Evolutionary conservation across 371 early-diverging fungal species (phyloP).

Genomic region (Mucor plumbeus): DNA sequence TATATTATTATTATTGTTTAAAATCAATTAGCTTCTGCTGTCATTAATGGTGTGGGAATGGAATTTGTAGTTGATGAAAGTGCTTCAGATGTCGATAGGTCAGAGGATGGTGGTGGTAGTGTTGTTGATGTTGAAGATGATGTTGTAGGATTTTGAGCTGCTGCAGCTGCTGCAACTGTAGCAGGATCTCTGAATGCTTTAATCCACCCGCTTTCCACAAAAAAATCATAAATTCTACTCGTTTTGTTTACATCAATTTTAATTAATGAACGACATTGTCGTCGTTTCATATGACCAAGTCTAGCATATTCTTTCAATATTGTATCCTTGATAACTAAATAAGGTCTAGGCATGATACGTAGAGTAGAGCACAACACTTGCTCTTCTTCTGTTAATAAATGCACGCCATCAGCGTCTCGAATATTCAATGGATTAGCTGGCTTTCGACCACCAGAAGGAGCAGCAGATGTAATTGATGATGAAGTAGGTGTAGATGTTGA

Average conservation of each 20-base stretch:
- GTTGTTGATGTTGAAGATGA: not conserved
- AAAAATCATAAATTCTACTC: constrained; percentile 86
- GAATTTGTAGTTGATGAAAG: not conserved
- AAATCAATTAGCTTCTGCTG: constrained; percentile 13
- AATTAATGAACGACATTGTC: constrained; percentile 79
- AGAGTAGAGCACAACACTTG: constrained; percentile 81
- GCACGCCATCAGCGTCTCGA: constrained; percentile 81
- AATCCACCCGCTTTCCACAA: constrained; percentile 91
- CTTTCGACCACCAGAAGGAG: constrained; percentile 54
- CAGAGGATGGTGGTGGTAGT: not conserved
- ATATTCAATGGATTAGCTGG: constrained; percentile 79
- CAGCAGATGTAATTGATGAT: constrained; percentile 30
- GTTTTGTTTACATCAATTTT: constrained; percentile 92
- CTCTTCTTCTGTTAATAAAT: constrained; percentile 83
- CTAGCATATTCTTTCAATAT: constrained; percentile 83
- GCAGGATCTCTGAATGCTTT: constrained; percentile 52
- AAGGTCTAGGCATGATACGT: constrained; percentile 85
- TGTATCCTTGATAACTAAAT: constrained; percentile 89
- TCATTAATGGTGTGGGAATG: constrained; percentile 11
- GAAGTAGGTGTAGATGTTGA: constrained; percentile 16
- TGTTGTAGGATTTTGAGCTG: constrained; percentile 4
- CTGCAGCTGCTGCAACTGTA: constrained; percentile 6
- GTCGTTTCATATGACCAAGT: constrained; percentile 72
- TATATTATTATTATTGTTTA: not conserved
- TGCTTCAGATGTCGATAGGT: not conserved